These are phyloP conservation scores for Beta macrorhiza DNA, from an alignment of 179 eudicot genomes.

Conservation along the genomic window DNA sequence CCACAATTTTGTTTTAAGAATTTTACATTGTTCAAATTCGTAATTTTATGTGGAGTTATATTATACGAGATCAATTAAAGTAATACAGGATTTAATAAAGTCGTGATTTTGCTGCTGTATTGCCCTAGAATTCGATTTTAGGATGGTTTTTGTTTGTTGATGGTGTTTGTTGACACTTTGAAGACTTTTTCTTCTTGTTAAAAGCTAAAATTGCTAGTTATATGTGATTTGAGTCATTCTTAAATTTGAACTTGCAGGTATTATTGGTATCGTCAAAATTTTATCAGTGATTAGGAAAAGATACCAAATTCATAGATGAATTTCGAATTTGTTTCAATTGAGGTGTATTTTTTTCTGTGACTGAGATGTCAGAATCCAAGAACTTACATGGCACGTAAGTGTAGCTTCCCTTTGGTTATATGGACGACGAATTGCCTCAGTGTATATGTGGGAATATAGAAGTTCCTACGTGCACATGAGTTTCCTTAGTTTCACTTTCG, in stretches of 20 bases:
- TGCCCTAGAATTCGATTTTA: slow-evolving; percentile 11
- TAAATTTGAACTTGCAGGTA: background rate
- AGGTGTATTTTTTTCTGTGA: no score
- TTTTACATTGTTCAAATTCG: background rate
- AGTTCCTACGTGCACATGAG: background rate
- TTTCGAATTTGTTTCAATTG: background rate
- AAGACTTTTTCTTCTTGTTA: background rate
- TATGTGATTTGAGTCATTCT: background rate
- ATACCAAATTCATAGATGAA: background rate
- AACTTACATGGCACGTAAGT: background rate
- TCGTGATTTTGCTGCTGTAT: background rate
- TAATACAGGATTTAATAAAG: background rate
- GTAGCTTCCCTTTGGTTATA: background rate
- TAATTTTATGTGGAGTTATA: no score
- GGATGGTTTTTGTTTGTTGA: background rate
- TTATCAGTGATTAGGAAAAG: background rate
- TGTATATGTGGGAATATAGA: background rate
- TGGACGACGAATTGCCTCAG: background rate
- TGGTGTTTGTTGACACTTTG: background rate
- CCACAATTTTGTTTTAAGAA: background rate
- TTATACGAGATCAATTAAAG: background rate
- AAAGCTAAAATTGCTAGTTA: background rate
- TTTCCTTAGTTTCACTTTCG: background rate
- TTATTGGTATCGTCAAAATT: background rate
- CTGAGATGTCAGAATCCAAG: background rate